A percentile compares a stretch with the other conserved stretches of the same genome.
Evolutionary conservation across 306 rosid species (phyloP).

Genomic region (Cicer arietinum): DNA sequence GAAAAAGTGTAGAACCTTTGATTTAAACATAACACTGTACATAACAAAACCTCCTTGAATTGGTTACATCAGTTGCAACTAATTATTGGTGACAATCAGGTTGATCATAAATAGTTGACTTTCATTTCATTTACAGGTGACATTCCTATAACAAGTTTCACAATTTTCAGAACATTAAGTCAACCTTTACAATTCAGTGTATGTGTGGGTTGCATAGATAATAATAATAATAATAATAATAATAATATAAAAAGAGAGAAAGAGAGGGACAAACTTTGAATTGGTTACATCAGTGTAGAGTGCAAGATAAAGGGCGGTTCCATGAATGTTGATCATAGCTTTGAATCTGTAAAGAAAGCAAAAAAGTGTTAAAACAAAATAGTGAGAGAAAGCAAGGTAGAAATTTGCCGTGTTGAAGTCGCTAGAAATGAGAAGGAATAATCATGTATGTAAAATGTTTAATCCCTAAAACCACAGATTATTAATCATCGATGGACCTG

Average conservation of each 20-base stretch:
- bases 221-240: not conserved
- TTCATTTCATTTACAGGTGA: not conserved
- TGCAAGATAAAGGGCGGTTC: constrained; percentile 62
- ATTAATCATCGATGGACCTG: too few species aligned
- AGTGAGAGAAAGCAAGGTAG: not conserved
- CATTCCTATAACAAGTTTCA: constrained; percentile 5
- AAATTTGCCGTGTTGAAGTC: too few species aligned
- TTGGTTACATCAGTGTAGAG: constrained; percentile 78
- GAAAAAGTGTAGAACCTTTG: constrained; percentile 3
- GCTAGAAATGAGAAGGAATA: too few species aligned
- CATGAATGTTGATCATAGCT: constrained; percentile 70
- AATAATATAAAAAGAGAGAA: not conserved
- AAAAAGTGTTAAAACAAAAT: constrained; percentile 2
- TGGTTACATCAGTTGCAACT: too few species aligned
- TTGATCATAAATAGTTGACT: too few species aligned
- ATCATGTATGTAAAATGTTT: too few species aligned
- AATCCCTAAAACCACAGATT: too few species aligned
- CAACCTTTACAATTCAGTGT: not conserved
- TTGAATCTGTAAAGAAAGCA: constrained; percentile 27
- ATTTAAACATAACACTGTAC: not conserved
- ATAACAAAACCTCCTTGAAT: not conserved
- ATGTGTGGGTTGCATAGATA: too few species aligned
- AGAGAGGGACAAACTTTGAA: constrained; percentile 64
- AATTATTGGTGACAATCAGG: too few species aligned
- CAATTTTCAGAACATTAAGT: not conserved